These are phyloP conservation scores for Pichia manshurica DNA, from an alignment of 805 yeast genomes.

Conservation along the genomic window DNA sequence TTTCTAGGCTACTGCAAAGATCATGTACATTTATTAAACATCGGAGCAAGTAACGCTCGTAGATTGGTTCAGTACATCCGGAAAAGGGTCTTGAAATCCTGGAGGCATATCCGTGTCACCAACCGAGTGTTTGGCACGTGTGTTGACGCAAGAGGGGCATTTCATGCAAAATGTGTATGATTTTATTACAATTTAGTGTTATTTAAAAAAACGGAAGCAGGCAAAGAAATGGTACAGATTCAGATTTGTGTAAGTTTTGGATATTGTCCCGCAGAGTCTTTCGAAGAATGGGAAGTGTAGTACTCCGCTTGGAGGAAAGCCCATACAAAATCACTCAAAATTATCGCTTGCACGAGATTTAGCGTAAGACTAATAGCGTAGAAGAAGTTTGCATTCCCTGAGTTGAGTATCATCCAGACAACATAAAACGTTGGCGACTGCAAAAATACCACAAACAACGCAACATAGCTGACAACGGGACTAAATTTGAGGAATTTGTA, in stretches of 20 bases:
- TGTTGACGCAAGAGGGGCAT: too few relatives aligned
- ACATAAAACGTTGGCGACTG: constrained; percentile 87
- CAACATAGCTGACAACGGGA: constrained; percentile 25
- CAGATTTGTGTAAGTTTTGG: constrained; percentile 39
- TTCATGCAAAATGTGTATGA: too few relatives aligned
- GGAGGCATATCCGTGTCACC: too few relatives aligned
- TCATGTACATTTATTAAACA: too few relatives aligned
- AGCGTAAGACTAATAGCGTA: constrained; percentile 87
- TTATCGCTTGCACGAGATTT: constrained; percentile 60
- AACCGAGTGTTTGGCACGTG: too few relatives aligned
- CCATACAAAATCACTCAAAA: constrained; percentile 78
- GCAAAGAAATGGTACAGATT: neutral
- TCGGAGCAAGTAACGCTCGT: too few relatives aligned
- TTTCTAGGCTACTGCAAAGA: too few relatives aligned
- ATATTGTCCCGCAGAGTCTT: neutral
- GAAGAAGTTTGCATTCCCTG: constrained; percentile 94
- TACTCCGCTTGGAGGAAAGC: constrained; percentile 66
- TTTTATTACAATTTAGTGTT: too few relatives aligned
- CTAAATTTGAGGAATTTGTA: constrained; percentile 26
- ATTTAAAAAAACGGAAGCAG: too few relatives aligned
- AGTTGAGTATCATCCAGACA: constrained; percentile 89
- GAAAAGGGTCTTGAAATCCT: too few relatives aligned
- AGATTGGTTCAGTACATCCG: too few relatives aligned
- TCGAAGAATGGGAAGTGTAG: constrained; percentile 26
- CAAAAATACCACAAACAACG: constrained; percentile 35